phyloP scores from a whole-genome alignment of 345 rosid genomes.

The Sonneratia caseolaris region DNA sequence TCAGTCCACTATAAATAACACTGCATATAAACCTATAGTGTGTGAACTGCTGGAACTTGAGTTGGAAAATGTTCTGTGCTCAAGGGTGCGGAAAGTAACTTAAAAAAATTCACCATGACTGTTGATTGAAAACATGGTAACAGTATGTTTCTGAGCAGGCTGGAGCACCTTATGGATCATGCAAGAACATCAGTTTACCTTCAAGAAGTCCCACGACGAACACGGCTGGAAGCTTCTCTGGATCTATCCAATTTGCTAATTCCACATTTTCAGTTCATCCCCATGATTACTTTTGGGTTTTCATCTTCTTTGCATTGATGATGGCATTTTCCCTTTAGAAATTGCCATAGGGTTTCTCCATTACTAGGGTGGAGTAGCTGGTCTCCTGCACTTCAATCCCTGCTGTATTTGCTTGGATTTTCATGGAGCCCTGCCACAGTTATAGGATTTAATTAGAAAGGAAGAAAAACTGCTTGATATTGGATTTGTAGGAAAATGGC shows the following conservation, averaged over 20 bases:
- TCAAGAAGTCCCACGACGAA: conserved; percentile 38
- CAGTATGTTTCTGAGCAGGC: conserved; percentile 37
- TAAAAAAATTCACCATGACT: neutral
- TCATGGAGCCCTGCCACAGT: neutral
- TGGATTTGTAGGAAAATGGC: neutral
- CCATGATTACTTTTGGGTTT: conserved; percentile 23
- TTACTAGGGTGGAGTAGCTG: neutral
- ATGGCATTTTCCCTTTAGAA: conserved; percentile 27
- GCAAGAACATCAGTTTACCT: conserved; percentile 58
- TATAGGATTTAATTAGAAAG: neutral
- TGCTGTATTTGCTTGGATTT: neutral
- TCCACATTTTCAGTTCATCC: conserved; percentile 36
- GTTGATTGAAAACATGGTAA: neutral
- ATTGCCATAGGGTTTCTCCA: neutral
- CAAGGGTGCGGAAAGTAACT: neutral
- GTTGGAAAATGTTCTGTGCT: no score
- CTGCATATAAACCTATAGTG: no score
- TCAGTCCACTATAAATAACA: no score
- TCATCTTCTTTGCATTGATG: conserved; percentile 25
- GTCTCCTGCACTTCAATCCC: neutral
- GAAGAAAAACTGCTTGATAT: neutral
- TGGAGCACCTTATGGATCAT: conserved; percentile 80
- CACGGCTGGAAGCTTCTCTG: conserved; percentile 60
- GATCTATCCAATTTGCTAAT: conserved; percentile 73
- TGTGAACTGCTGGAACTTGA: no score